phyloP scores from a whole-genome alignment of 106 monocot genomes.

The Phalaenopsis equestris region DNA sequence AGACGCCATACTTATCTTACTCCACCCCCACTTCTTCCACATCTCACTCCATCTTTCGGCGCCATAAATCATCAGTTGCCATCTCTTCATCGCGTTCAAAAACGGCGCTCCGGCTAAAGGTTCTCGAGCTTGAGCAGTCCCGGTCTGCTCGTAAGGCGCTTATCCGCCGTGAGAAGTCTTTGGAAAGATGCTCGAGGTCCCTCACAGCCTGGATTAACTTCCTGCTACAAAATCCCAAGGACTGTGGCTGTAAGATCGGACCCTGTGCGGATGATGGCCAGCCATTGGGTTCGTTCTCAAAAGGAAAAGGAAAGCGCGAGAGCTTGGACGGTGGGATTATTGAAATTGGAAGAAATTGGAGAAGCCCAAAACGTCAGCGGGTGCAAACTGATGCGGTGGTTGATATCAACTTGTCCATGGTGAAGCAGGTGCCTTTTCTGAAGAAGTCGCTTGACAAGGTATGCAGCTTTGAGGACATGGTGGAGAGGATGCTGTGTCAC shows the following conservation, averaged over 20 bases:
- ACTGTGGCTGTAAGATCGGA: slow-evolving; percentile 22
- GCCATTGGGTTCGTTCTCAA: not conserved
- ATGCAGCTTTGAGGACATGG: slow-evolving; percentile 40
- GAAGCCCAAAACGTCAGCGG: slow-evolving; percentile 26
- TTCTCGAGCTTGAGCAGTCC: slow-evolving; percentile 51
- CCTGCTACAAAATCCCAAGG: slow-evolving; percentile 27
- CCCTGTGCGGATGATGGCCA: not conserved
- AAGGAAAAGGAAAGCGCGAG: slow-evolving; percentile 22
- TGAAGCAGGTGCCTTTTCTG: slow-evolving; percentile 2
- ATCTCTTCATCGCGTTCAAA: slow-evolving; percentile 10
- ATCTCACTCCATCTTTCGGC: slow-evolving; percentile 4
- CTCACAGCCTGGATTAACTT: slow-evolving; percentile 43
- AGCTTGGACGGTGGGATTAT: slow-evolving; percentile 16
- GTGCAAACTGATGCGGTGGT: not conserved
- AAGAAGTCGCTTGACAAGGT: slow-evolving; percentile 28
- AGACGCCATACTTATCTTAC: slow-evolving; percentile 18
- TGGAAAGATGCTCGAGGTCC: slow-evolving; percentile 24
- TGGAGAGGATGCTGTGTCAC: slow-evolving; percentile 33
- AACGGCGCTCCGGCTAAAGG: slow-evolving; percentile 32
- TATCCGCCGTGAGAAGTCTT: slow-evolving; percentile 14
- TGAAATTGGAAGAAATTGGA: slow-evolving; percentile 7
- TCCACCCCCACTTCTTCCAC: not conserved
- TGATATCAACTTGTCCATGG: not conserved
- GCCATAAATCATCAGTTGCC: not conserved
- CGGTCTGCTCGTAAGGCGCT: slow-evolving; percentile 31